Conservation (phyloP, 2,329 filamentous ascomycete species). For the Arthrobotrys sphaeroides region DNA sequence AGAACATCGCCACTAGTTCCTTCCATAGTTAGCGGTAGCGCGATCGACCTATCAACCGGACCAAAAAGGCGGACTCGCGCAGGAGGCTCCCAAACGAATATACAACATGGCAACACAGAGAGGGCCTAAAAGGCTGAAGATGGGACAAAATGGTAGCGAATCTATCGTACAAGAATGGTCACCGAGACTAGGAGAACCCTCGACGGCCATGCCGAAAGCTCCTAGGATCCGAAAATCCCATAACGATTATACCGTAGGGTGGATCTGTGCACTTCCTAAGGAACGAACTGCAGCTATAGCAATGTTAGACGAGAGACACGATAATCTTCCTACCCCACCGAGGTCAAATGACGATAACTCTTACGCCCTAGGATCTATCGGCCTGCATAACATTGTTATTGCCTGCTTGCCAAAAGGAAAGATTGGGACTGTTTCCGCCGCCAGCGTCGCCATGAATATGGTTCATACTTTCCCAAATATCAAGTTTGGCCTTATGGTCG, state of each 20-base stretch:
- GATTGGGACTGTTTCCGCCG: neutral
- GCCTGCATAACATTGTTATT: neutral
- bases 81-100: too few species aligned
- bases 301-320: conserved; percentile 41
- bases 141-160: too few species aligned
- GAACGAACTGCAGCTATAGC: conserved; percentile 53
- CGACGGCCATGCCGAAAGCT: too few species aligned
- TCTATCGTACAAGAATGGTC: too few species aligned
- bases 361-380: neutral
- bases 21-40: too few species aligned
- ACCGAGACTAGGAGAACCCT: too few species aligned
- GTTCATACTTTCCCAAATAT: neutral
- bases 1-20: too few species aligned
- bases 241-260: conserved; percentile 54
- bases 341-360: neutral
- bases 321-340: neutral
- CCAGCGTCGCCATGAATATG: neutral
- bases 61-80: too few species aligned
- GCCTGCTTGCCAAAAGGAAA: neutral
- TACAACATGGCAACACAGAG: too few species aligned
- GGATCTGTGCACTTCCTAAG: conserved; percentile 54
- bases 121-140: too few species aligned
- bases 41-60: too few species aligned
- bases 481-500: neutral
- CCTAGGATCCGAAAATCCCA: too few species aligned